Evolutionary conservation across 2,329 filamentous ascomycete species (phyloP).

Genomic region (Fusarium scirpi): DNA sequence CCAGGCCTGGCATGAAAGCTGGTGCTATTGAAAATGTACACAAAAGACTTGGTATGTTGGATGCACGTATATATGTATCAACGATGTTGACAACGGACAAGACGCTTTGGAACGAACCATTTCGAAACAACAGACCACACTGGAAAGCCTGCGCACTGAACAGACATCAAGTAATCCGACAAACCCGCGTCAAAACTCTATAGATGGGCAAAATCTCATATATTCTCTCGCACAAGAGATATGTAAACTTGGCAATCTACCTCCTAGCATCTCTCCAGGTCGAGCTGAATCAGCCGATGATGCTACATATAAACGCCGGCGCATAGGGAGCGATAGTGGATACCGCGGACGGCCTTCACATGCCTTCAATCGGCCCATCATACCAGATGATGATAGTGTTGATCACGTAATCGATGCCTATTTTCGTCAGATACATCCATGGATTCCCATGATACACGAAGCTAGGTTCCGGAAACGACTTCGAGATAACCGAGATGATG

Average conservation of each 20-base stretch:
- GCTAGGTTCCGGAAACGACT: constrained; percentile 23
- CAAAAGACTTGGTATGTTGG: constrained; percentile 43
- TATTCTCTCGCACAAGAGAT: constrained; percentile 32
- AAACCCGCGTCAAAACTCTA: not conserved
- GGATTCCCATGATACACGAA: constrained; percentile 36
- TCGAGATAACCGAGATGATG: constrained; percentile 13
- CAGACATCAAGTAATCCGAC: not conserved
- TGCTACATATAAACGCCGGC: constrained; percentile 13
- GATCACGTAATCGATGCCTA: constrained; percentile 32
- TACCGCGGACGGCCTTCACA: not conserved
- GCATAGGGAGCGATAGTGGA: not conserved
- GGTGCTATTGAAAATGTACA: constrained; percentile 54
- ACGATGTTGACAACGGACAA: not conserved
- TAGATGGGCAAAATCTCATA: constrained; percentile 1
- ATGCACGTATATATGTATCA: not conserved
- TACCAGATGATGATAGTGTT: constrained; percentile 12
- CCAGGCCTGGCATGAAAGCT: constrained; percentile 54
- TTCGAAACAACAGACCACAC: constrained; percentile 24
- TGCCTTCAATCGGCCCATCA: not conserved
- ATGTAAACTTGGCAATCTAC: not conserved
- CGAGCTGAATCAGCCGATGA: not conserved
- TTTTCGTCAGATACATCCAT: constrained; percentile 36
- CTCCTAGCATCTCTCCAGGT: not conserved
- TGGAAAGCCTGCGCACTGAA: constrained; percentile 12
- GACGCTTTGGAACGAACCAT: constrained; percentile 29